These are phyloP conservation scores for Gillenia trifoliata DNA, from an alignment of 306 rosid genomes.

Conservation along the genomic window DNA sequence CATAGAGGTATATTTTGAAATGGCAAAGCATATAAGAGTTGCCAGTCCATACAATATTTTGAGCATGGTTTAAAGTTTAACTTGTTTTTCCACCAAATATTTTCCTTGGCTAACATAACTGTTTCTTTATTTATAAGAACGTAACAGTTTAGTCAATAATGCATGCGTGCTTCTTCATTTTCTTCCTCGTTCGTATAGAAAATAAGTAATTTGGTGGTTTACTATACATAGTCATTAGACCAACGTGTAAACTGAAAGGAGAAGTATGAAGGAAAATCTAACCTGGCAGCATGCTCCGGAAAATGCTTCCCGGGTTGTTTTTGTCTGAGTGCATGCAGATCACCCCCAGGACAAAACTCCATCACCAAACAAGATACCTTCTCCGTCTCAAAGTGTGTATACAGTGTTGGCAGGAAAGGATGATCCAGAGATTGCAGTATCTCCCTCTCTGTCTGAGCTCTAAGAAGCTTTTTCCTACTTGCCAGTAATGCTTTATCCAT, in stretches of 20 bases:
- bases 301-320: constrained; percentile 81
- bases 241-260: not conserved
- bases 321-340: constrained; percentile 85
- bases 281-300: constrained; percentile 95
- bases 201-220: not conserved
- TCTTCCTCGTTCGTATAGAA: not conserved
- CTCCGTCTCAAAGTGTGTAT: constrained; percentile 78
- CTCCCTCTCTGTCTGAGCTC: constrained; percentile 92
- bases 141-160: not conserved
- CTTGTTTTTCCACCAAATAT: not conserved
- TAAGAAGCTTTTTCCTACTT: constrained; percentile 74
- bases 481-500: constrained; percentile 82
- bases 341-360: constrained; percentile 98
- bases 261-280: constrained; percentile 25
- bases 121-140: too few relatives aligned
- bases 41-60: not conserved
- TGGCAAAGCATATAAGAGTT: not conserved
- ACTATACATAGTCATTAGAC: not conserved
- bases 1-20: not conserved
- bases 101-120: not conserved
- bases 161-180: not conserved
- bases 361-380: constrained; percentile 81
- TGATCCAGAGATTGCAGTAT: constrained; percentile 93
- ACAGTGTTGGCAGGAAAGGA: constrained; percentile 90
- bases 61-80: not conserved